phyloP scores from a whole-genome alignment of 1,284 basidiomycete species.

The Serendipita sp. region DNA sequence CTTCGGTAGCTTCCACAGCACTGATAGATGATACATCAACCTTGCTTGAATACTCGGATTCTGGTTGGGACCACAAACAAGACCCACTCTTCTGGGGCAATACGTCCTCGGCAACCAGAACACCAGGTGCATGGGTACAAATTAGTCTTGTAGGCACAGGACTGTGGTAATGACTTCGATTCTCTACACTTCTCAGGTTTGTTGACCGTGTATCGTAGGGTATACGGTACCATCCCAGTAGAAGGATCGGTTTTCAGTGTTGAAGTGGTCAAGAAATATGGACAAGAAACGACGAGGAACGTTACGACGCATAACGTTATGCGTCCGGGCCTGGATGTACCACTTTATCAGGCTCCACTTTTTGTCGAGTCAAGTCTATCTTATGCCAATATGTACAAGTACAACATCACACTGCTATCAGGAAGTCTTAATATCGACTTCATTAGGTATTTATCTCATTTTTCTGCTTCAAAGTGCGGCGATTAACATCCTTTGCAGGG shows the following conservation, averaged over 20 bases:
- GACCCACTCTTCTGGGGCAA: no score
- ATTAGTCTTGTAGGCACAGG: no score
- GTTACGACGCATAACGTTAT: not conserved
- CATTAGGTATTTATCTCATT: not conserved
- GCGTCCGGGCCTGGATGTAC: not conserved
- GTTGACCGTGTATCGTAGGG: not conserved
- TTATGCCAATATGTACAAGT: not conserved
- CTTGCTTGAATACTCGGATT: no score
- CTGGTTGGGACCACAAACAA: no score
- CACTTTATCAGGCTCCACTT: not conserved
- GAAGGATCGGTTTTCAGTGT: not conserved
- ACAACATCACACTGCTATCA: not conserved
- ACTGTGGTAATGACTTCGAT: not conserved
- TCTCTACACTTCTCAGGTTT: not conserved
- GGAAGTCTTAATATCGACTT: not conserved
- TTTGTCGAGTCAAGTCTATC: not conserved
- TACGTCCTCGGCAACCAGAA: no score
- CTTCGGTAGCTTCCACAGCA: no score
- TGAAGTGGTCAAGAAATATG: not conserved
- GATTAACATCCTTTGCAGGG: no score
- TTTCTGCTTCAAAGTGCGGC: no score
- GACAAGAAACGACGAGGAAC: not conserved
- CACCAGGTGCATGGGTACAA: no score
- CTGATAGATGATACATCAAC: no score
- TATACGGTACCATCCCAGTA: not conserved